Conservation (phyloP, 202 grass and related monocot genomes). For the Carex arenaria region DNA sequence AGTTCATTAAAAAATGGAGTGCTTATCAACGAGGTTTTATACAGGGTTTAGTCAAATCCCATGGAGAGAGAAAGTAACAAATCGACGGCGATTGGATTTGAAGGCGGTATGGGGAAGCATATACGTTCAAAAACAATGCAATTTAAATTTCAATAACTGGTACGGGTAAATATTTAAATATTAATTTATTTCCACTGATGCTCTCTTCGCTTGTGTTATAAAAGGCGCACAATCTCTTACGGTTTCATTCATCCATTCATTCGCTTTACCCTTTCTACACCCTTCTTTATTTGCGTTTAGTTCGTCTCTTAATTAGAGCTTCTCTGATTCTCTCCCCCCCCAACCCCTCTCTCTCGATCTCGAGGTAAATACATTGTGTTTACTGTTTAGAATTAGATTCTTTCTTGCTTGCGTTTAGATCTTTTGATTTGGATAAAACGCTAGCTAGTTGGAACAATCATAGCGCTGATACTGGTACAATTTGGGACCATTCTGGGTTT, state of each 20-base stretch:
- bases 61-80: conserved; percentile 3
- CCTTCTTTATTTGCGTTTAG: conserved; percentile 17
- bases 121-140: not conserved
- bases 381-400: not conserved
- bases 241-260: conserved; percentile 16
- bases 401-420: not conserved
- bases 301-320: not conserved
- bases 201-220: conserved; percentile 8
- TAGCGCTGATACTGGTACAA: not conserved
- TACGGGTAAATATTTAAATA: not conserved
- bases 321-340: not conserved
- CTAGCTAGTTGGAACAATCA: not conserved
- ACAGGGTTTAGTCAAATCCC: conserved; percentile 8
- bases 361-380: not conserved
- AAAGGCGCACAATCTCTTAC: conserved; percentile 2
- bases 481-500: not conserved
- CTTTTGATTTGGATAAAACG: not conserved
- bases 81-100: not conserved
- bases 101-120: not conserved
- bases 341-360: not conserved
- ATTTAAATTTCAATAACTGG: conserved; percentile 16
- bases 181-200: not conserved
- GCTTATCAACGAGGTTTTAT: not conserved
- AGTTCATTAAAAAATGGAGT: not conserved
- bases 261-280: not conserved